Evolutionary conservation across 2,329 filamentous ascomycete species (phyloP).

Genomic region (Aspergillus luchuensis): DNA sequence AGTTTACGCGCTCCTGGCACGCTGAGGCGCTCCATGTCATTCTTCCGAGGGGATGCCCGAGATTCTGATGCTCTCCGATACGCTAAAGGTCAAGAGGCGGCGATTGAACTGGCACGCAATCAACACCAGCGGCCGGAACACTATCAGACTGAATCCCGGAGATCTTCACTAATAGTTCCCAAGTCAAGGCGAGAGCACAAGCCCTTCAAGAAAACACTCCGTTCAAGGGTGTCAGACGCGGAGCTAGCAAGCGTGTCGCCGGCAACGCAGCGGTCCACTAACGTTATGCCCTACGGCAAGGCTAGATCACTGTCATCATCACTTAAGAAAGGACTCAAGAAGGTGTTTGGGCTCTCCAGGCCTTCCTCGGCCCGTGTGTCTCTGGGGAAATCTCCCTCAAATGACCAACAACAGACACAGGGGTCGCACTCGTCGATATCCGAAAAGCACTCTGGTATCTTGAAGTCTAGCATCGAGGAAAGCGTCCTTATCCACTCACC

Average conservation of each 20-base stretch:
- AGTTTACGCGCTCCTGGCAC: constrained; percentile 24
- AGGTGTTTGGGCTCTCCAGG: constrained; percentile 42
- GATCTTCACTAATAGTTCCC: constrained; percentile 26
- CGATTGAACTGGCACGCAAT: constrained; percentile 45
- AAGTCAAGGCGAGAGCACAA: constrained; percentile 35
- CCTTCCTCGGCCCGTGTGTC: constrained; percentile 20
- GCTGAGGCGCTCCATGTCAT: constrained; percentile 47
- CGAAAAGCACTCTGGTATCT: constrained; percentile 11
- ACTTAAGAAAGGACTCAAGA: constrained; percentile 45
- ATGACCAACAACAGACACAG: constrained; percentile 16
- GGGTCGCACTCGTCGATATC: not conserved
- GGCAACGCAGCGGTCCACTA: constrained; percentile 7
- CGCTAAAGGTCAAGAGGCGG: constrained; percentile 39
- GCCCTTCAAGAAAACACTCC: constrained; percentile 42
- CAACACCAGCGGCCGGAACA: constrained; percentile 37
- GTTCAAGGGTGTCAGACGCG: constrained; percentile 29
- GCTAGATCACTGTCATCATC: constrained; percentile 44
- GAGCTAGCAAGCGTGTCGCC: constrained; percentile 16
- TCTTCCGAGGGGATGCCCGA: constrained; percentile 37
- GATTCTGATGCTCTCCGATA: constrained; percentile 22
- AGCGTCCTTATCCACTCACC: not conserved
- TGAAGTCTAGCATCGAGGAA: not conserved
- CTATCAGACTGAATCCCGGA: constrained; percentile 21
- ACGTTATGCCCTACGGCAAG: constrained; percentile 24
- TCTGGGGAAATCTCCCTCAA: constrained; percentile 27